These are phyloP conservation scores for Scedosporium minutisporum DNA, from an alignment of 2,329 filamentous ascomycete species.

Conservation along the genomic window DNA sequence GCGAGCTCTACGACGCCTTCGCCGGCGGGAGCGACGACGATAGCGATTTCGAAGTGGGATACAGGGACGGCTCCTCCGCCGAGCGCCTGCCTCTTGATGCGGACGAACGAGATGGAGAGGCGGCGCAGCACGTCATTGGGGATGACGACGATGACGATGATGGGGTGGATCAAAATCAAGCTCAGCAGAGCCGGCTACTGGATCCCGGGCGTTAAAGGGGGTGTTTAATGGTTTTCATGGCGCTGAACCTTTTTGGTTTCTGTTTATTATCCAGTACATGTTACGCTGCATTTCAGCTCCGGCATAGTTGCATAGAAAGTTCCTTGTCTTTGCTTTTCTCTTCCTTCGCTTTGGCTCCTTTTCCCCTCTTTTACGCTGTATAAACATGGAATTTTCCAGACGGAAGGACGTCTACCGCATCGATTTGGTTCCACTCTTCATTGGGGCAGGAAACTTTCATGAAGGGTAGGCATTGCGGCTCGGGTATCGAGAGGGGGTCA, in stretches of 20 bases:
- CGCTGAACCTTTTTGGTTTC: too few relatives aligned
- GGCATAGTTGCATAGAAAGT: neutral
- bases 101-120: neutral
- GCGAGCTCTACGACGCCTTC: conserved; percentile 95
- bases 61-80: conserved; percentile 28
- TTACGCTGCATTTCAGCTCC: too few relatives aligned
- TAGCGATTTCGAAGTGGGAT: conserved; percentile 35
- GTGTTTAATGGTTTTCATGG: neutral
- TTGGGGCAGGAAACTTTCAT: too few relatives aligned
- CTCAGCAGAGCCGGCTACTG: conserved; percentile 3
- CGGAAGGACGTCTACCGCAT: too few relatives aligned
- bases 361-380: too few relatives aligned
- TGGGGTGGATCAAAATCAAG: neutral
- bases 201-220: conserved; percentile 6
- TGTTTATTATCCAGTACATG: too few relatives aligned
- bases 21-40: conserved; percentile 77
- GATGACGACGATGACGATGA: conserved; percentile 7
- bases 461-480: too few relatives aligned
- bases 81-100: conserved; percentile 16
- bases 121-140: conserved; percentile 15
- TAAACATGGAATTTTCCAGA: too few relatives aligned
- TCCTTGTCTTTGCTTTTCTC: neutral
- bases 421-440: too few relatives aligned
- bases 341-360: neutral
- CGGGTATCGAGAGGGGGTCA: too few relatives aligned